Base-by-base conservation (phyloP, 352 stramenopile genomes). In the Phytopythium ostracodes region DNA sequence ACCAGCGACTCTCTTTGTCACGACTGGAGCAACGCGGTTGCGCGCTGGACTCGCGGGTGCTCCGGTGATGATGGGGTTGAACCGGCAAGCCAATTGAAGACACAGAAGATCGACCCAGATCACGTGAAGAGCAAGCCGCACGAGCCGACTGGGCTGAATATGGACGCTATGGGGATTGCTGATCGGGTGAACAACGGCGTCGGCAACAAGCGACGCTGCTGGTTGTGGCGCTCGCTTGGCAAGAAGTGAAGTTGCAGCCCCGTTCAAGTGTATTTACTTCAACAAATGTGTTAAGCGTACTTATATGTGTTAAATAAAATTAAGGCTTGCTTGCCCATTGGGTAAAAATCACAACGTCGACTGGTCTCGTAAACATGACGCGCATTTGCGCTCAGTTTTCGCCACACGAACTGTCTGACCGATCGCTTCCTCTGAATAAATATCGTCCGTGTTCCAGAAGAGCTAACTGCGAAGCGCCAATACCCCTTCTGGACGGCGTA, bases 171-270 rank as follows among this genome's bases (percentile, higher is more conserved):
- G 8, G 46, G 12, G 22, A 12, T 7, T 29, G 44, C 8, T 17
- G 18, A 7, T 9, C 20, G 18, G 18, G 20, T 12, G 42, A 20
- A 9, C 20, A 14, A 8, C 44, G 11, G 8, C 7, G 14, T 17
- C 22, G 24, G 24, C 24, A 33, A 27, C 8, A 53, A 53, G 46
- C 24, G 22, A 2, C 12, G 46, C 4, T 8, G 24, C 12, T 53
- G 46, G 46, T 24, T 12, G 24, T 53, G 46, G 46, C 8, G 24
- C 2, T 29, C 46, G 12, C 22, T 35, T 4, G 46, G 46, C 24
- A 53, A 35, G 42, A 47, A 47, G 18, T 47, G 42, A 47, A n/a
- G n/a, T n/a, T n/a, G n/a, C n/a, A n/a, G n/a, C n/a, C 20, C 42
- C 1, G 18, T 47, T 33, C 4, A 33, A 33, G 3, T 33, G 29